Evolutionary conservation across 1,139 yeast species (phyloP).

Genomic region (Kluyveromyces sp.): DNA sequence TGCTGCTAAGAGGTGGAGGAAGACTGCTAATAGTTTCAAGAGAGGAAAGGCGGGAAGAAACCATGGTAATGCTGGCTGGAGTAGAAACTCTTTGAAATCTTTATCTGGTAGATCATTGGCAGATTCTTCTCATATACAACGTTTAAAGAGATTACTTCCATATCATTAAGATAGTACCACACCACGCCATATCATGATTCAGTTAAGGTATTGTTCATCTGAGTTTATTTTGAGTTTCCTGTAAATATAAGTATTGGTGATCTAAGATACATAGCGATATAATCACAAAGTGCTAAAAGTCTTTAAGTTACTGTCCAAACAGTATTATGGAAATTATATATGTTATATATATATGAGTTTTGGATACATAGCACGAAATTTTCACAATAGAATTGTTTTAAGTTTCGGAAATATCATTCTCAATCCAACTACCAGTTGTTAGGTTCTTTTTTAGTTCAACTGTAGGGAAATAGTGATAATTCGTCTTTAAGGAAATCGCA

Average conservation of each 20-base stretch:
- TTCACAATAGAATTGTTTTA: not conserved
- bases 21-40: slow-evolving; percentile 52
- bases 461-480: slow-evolving; percentile 88
- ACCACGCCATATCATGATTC: not conserved
- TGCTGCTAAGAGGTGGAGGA: slow-evolving; percentile 78
- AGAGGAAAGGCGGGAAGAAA: slow-evolving; percentile 79
- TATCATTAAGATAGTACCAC: slow-evolving; percentile 21
- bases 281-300: too few species aligned
- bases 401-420: slow-evolving; percentile 13
- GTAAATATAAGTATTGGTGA: not conserved
- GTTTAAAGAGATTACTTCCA: slow-evolving; percentile 42
- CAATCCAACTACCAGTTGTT: slow-evolving; percentile 44
- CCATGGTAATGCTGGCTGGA: slow-evolving; percentile 91
- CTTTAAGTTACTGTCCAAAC: too few species aligned
- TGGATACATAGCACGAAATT: too few species aligned
- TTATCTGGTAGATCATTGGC: slow-evolving; percentile 60
- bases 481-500: slow-evolving; percentile 79
- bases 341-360: not conserved
- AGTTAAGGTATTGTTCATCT: too few species aligned
- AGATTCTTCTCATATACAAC: slow-evolving; percentile 37
- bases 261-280: too few species aligned
- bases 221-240: not conserved
- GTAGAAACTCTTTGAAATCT: slow-evolving; percentile 52
- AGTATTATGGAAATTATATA: not conserved
- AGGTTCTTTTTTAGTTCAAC: slow-evolving; percentile 49